Conservation (phyloP, 495 filamentous ascomycete species). For the Neurospora tetrasperma region DNA sequence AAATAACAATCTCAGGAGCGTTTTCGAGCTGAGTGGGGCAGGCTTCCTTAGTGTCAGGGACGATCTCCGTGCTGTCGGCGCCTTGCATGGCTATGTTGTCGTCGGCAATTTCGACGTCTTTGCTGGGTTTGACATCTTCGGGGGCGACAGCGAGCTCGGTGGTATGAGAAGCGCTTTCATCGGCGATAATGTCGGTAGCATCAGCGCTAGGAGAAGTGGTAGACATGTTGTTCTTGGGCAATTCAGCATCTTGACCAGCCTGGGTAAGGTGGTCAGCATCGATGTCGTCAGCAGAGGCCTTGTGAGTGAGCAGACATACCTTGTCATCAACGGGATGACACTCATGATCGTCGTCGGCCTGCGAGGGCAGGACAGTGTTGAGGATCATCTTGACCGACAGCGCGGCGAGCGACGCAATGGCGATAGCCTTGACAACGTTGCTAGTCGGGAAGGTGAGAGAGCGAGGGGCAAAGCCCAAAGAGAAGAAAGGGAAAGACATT, state of each 20-base stretch:
- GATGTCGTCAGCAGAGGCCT: not conserved
- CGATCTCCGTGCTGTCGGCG: not conserved
- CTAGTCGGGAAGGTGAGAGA: not conserved
- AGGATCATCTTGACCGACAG: not conserved
- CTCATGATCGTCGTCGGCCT: not conserved
- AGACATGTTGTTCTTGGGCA: fast-evolving
- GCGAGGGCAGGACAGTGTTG: not conserved
- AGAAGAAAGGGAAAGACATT: not conserved
- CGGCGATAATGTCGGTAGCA: not conserved
- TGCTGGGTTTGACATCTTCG: not conserved
- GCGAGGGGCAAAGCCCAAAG: not conserved
- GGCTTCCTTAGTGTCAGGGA: too few relatives aligned
- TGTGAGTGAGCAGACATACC: not conserved
- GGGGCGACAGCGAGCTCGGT: fast-evolving
- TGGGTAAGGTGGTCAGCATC: not conserved
- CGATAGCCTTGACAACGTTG: not conserved
- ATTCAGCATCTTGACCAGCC: not conserved
- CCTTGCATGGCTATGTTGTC: not conserved
- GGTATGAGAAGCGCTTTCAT: fast-evolving
- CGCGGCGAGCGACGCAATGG: not conserved
- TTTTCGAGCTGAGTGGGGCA: too few relatives aligned
- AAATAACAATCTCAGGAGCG: too few relatives aligned
- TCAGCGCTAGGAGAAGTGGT: too few relatives aligned
- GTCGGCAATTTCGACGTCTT: not conserved
- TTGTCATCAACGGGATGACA: not conserved